phyloP scores from a whole-genome alignment of 2,329 filamentous ascomycete genomes.

The Metarhizium brunneum region DNA sequence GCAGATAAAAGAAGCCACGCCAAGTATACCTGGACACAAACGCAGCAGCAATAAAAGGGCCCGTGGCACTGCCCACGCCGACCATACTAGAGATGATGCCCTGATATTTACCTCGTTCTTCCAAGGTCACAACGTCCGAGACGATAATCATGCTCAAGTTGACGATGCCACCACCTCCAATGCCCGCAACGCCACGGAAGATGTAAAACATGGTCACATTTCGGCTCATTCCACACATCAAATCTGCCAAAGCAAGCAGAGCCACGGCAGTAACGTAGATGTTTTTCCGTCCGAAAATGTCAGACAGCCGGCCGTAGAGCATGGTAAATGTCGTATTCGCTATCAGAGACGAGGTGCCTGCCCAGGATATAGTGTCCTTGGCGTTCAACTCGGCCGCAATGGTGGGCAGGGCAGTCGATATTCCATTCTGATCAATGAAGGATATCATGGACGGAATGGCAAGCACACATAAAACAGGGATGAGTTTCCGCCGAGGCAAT shows the following conservation, averaged over 20 bases:
- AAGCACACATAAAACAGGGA: slow-evolving; percentile 42
- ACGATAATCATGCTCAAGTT: slow-evolving; percentile 54
- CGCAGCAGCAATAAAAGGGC: too few species aligned
- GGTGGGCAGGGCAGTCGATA: slow-evolving; percentile 41
- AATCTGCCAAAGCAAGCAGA: slow-evolving; percentile 44
- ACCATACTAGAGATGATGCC: too few species aligned
- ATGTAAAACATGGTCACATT: slow-evolving; percentile 50
- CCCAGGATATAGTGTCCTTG: slow-evolving; percentile 44
- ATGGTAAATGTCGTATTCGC: slow-evolving; percentile 55
- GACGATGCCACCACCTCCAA: slow-evolving; percentile 53
- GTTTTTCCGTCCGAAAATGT: slow-evolving; percentile 51
- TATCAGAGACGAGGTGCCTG: slow-evolving; percentile 42
- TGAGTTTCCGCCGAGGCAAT: slow-evolving; percentile 38
- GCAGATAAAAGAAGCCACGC: slow-evolving; percentile 34
- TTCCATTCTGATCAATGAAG: slow-evolving; percentile 49
- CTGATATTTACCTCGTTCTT: slow-evolving; percentile 47
- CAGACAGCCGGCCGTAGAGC: slow-evolving; percentile 52
- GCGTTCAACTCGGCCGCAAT: slow-evolving; percentile 37
- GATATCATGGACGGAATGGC: slow-evolving; percentile 43
- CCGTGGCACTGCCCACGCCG: too few species aligned
- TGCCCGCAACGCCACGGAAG: slow-evolving; percentile 49
- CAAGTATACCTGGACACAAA: slow-evolving; percentile 25
- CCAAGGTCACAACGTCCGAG: slow-evolving; percentile 48
- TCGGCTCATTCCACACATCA: slow-evolving; percentile 48
- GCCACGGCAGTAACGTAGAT: slow-evolving; percentile 44